Conservation (phyloP, 257 asterid genomes). For the Fraxinus pennsylvanica region DNA sequence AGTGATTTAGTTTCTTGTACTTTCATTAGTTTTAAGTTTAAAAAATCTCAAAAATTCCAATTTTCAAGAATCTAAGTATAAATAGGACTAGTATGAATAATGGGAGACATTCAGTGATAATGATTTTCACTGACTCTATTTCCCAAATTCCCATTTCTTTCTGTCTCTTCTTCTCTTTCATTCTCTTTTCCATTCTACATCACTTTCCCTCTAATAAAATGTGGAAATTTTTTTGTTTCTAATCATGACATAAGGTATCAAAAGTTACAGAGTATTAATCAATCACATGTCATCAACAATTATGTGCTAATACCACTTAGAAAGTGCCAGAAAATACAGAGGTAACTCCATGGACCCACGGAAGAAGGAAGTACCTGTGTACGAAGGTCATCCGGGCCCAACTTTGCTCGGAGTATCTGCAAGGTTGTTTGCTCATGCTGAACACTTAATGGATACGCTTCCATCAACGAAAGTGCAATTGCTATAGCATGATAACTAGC, state of each 20-base stretch:
- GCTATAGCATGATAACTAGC: constrained; percentile 97
- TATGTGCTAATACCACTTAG: constrained; percentile 18
- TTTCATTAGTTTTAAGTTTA: no score
- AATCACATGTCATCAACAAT: not conserved
- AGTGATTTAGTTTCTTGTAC: not conserved
- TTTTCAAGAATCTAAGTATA: not conserved
- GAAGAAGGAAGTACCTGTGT: constrained; percentile 63
- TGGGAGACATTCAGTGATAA: not conserved
- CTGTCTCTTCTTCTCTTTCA: not conserved
- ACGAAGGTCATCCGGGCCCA: constrained; percentile 91
- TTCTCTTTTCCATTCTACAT: not conserved
- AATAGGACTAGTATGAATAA: not conserved
- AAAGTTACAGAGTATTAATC: not conserved
- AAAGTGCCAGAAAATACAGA: constrained; percentile 21
- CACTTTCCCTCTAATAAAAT: not conserved
- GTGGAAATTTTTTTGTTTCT: not conserved
- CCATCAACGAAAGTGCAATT: constrained; percentile 94
- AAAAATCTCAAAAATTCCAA: not conserved
- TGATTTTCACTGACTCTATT: not conserved
- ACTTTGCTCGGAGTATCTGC: constrained; percentile 82
- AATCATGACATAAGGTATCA: not conserved
- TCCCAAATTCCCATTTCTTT: not conserved
- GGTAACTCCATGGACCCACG: constrained; percentile 11
- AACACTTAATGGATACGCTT: constrained; percentile 92
- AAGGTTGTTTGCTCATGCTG: constrained; percentile 94